Conservation (phyloP, 805 yeast species). For the Starmerella bombicola region DNA sequence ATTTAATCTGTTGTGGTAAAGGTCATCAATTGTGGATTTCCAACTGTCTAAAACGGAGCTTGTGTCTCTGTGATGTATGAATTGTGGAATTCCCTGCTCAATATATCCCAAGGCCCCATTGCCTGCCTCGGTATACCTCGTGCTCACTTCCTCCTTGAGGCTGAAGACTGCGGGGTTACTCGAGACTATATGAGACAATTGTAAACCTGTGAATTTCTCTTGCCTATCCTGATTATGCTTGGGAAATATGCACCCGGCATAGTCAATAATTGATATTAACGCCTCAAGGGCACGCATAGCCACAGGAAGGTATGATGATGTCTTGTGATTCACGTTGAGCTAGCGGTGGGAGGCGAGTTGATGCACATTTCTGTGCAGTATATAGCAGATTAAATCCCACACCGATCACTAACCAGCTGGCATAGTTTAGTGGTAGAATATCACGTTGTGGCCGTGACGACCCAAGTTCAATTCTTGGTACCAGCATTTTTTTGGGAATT, state of each 20-base stretch:
- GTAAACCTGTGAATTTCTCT: background rate
- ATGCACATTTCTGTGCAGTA: too few species aligned
- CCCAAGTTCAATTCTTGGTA: conserved; percentile 66
- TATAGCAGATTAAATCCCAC: background rate
- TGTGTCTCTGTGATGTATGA: conserved; percentile 1
- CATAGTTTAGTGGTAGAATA: conserved; percentile 59
- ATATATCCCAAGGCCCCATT: background rate
- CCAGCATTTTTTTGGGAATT: conserved; percentile 38
- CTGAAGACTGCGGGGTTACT: conserved; percentile 4
- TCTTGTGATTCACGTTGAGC: background rate
- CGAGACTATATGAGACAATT: conserved; percentile 9
- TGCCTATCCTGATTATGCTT: background rate
- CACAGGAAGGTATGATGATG: background rate
- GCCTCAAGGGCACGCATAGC: conserved; percentile 4
- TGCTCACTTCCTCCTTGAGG: conserved; percentile 2
- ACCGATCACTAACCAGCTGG: conserved; percentile 26
- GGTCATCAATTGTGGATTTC: conserved; percentile 3
- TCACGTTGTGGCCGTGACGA: conserved; percentile 62
- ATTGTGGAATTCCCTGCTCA: conserved; percentile 9
- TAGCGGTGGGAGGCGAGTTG: background rate
- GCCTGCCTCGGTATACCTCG: background rate
- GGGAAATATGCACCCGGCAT: background rate
- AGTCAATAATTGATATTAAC: background rate
- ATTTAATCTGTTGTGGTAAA: background rate
- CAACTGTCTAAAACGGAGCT: conserved; percentile 11